phyloP scores from a whole-genome alignment of 805 yeast genomes.

The Spathaspora boniae region DNA sequence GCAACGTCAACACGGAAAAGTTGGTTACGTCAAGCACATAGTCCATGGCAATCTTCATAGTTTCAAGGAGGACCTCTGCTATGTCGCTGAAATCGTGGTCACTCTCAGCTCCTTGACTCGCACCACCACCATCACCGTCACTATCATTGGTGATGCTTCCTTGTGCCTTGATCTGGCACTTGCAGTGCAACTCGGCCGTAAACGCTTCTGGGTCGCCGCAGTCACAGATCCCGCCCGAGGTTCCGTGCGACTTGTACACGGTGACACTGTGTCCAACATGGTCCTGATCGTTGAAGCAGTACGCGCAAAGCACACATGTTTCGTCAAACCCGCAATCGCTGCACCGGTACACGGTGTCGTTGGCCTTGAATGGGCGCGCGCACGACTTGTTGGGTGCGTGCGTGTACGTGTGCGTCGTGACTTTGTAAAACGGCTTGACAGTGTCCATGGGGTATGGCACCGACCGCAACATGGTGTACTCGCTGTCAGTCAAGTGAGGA shows the following conservation, averaged over 20 bases:
- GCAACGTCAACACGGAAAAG: conserved; percentile 36
- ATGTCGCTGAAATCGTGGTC: conserved; percentile 14
- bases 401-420: conserved; percentile 14
- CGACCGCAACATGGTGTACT: conserved; percentile 12
- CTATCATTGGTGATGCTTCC: no score
- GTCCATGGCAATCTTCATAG: conserved; percentile 36
- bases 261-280: conserved; percentile 65
- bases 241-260: conserved; percentile 45
- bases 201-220: conserved; percentile 74
- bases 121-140: conserved; percentile 4
- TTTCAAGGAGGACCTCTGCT: conserved; percentile 15
- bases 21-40: conserved; percentile 43
- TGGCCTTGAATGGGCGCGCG: conserved; percentile 56
- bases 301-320: conserved; percentile 71
- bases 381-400: conserved; percentile 65
- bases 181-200: conserved; percentile 50
- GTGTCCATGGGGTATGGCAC: conserved; percentile 9
- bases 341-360: conserved; percentile 71
- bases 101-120: conserved; percentile 8
- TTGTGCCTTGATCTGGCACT: conserved; percentile 23
- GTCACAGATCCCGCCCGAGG: conserved; percentile 61
- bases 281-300: conserved; percentile 68
- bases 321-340: conserved; percentile 73
- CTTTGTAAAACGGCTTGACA: conserved; percentile 13
- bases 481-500: conserved; percentile 22